These are phyloP conservation scores for Endoconidiophora polonica DNA, from an alignment of 2,329 filamentous ascomycete genomes.

Conservation along the genomic window DNA sequence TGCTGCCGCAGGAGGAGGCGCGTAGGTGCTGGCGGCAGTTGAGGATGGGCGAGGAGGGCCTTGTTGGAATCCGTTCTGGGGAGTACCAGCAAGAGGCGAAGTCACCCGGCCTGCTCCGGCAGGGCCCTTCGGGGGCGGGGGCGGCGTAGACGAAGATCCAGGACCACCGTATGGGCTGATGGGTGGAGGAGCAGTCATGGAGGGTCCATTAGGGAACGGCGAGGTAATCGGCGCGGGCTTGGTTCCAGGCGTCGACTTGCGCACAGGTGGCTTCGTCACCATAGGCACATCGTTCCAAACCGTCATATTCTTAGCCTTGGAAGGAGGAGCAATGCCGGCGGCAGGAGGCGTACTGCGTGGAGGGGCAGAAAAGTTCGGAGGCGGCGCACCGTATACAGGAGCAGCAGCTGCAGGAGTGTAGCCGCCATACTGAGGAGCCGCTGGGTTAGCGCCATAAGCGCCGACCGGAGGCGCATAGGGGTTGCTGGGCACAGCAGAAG, in stretches of 20 bases:
- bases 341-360: conserved; percentile 45
- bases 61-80: conserved; percentile 29
- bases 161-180: conserved; percentile 42
- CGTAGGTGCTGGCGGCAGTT: conserved; percentile 18
- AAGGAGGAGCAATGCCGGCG: conserved; percentile 32
- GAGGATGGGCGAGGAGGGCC: conserved; percentile 13
- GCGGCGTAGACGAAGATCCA: conserved; percentile 49
- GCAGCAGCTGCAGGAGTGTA: conserved; percentile 16
- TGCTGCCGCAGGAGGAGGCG: conserved; percentile 40
- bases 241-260: conserved; percentile 50
- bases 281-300: conserved; percentile 95
- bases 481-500: conserved; percentile 16
- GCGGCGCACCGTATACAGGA: conserved; percentile 15
- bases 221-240: conserved; percentile 51
- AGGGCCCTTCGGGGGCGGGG: conserved; percentile 69
- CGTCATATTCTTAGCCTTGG: conserved; percentile 52
- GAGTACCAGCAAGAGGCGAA: conserved; percentile 49
- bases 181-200: conserved; percentile 37
- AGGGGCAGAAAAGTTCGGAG: conserved; percentile 22
- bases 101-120: conserved; percentile 47
- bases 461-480: conserved; percentile 12
- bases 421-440: conserved; percentile 10
- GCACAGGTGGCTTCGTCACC: conserved; percentile 56
- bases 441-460: background rate
- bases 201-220: conserved; percentile 55